Evolutionary conservation across 1,139 yeast genomes (phyloP).

Genomic region (Sugiyamaella castrensis): DNA sequence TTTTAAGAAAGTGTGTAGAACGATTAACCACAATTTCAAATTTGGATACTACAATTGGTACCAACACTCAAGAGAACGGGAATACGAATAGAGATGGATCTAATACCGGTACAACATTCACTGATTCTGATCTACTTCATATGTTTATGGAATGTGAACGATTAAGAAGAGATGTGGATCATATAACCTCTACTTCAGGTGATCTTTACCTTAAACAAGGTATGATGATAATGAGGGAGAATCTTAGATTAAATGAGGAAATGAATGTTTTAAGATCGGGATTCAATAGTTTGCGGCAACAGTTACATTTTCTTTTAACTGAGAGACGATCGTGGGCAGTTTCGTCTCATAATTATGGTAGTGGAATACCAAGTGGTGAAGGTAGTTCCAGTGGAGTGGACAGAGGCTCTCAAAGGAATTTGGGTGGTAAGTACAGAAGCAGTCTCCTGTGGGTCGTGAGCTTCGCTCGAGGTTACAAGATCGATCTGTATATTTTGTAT

Average conservation of each 20-base stretch:
- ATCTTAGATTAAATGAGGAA: constrained; percentile 37
- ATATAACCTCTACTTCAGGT: constrained; percentile 31
- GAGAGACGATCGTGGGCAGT: constrained; percentile 27
- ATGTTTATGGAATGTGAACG: constrained; percentile 39
- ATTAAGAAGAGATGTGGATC: constrained; percentile 37
- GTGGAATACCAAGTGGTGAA: too few species aligned
- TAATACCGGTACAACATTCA: constrained; percentile 15
- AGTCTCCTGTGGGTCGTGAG: too few species aligned
- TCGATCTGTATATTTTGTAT: too few species aligned
- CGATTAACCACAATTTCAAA: constrained; percentile 22
- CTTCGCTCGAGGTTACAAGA: too few species aligned
- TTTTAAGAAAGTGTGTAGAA: constrained; percentile 36
- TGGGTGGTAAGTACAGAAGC: too few species aligned
- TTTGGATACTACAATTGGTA: neutral
- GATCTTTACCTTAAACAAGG: constrained; percentile 39
- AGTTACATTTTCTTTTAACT: constrained; percentile 35
- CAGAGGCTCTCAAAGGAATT: too few species aligned
- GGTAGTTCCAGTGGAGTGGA: too few species aligned
- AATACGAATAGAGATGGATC: constrained; percentile 1
- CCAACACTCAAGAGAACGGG: neutral
- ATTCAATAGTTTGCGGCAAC: constrained; percentile 38
- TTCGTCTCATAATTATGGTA: constrained; percentile 5
- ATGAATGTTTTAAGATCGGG: constrained; percentile 35
- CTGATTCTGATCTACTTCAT: constrained; percentile 33
- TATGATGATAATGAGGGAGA: constrained; percentile 38